These are phyloP conservation scores for Thielaviopsis ethacetica DNA, from an alignment of 2,329 filamentous ascomycete genomes.

Conservation along the genomic window DNA sequence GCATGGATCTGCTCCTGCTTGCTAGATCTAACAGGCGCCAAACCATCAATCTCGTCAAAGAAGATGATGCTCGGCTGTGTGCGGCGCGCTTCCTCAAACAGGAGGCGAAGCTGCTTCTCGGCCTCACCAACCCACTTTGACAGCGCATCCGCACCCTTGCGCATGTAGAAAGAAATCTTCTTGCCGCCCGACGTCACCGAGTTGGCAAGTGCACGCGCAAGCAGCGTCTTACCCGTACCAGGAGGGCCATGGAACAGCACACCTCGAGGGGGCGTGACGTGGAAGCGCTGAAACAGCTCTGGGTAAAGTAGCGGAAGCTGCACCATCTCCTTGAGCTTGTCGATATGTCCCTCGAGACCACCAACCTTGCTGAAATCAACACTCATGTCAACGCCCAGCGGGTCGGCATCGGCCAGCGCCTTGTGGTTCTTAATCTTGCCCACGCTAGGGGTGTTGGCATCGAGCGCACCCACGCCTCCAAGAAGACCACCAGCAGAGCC, in stretches of 20 bases:
- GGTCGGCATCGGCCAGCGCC: constrained; percentile 81
- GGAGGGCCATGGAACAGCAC: constrained; percentile 95
- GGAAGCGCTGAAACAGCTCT: constrained; percentile 79
- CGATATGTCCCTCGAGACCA: constrained; percentile 82
- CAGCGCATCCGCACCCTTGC: constrained; percentile 90
- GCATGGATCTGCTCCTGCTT: constrained; percentile 98
- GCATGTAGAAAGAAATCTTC: constrained; percentile 99
- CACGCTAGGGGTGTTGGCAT: constrained; percentile 51
- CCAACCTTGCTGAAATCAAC: constrained; percentile 93
- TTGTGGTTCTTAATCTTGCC: constrained; percentile 91
- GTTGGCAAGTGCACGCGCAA: constrained; percentile 82
- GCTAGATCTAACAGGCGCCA: constrained; percentile 89
- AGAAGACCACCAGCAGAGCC: constrained; percentile 33
- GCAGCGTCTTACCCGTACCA: constrained; percentile 93
- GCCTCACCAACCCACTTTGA: constrained; percentile 99
- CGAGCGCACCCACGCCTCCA: constrained; percentile 22
- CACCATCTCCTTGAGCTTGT: constrained; percentile 98
- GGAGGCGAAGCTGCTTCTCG: constrained; percentile 77
- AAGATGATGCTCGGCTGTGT: constrained; percentile 98
- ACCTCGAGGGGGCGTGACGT: constrained; percentile 84
- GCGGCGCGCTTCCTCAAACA: constrained; percentile 91
- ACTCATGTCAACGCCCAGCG: constrained; percentile 78
- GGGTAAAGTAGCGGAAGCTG: constrained; percentile 86
- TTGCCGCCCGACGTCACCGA: constrained; percentile 76
- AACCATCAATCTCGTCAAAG: constrained; percentile 84